Percentiles rank a stretch among this genome's conserved stretches.
phyloP scores from a whole-genome alignment of 2,329 filamentous ascomycete genomes.

The Hysterium pulicare region DNA sequence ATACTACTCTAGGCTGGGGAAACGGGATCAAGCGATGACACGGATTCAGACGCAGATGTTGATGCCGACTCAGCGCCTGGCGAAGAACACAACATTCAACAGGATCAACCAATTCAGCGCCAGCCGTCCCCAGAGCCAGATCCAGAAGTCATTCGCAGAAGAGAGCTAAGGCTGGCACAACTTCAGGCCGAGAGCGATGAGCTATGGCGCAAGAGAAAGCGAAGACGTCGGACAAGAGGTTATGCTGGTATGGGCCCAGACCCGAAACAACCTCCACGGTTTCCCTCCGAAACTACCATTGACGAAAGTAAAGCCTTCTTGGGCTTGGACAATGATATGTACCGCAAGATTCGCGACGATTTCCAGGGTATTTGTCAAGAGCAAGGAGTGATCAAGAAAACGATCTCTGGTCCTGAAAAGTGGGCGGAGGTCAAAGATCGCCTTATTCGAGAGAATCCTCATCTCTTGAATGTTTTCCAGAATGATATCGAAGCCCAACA shows the following conservation, averaged over 20 bases:
- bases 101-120: no score
- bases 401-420: conserved; percentile 65
- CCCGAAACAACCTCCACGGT: conserved; percentile 66
- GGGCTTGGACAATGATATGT: conserved; percentile 59
- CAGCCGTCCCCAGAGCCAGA: conserved; percentile 11
- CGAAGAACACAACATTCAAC: not conserved
- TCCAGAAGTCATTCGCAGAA: conserved; percentile 21
- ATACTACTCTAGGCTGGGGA: no score
- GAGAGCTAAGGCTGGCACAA: conserved; percentile 28
- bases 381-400: conserved; percentile 70
- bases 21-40: not conserved
- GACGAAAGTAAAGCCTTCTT: conserved; percentile 73
- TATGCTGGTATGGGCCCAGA: conserved; percentile 67
- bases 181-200: conserved; percentile 60
- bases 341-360: conserved; percentile 61
- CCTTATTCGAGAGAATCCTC: conserved; percentile 61
- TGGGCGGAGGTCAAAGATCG: conserved; percentile 70
- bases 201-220: conserved; percentile 61
- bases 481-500: conserved; percentile 53
- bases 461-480: conserved; percentile 62
- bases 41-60: conserved; percentile 1
- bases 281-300: conserved; percentile 78
- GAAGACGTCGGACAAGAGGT: conserved; percentile 64
- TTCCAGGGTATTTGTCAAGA: conserved; percentile 70
- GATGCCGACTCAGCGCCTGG: not conserved